A percentile compares a stretch with the other conserved stretches of the same genome.
phyloP scores from a whole-genome alignment of 2,329 filamentous ascomycete genomes.

The Penicillium digitatum region DNA sequence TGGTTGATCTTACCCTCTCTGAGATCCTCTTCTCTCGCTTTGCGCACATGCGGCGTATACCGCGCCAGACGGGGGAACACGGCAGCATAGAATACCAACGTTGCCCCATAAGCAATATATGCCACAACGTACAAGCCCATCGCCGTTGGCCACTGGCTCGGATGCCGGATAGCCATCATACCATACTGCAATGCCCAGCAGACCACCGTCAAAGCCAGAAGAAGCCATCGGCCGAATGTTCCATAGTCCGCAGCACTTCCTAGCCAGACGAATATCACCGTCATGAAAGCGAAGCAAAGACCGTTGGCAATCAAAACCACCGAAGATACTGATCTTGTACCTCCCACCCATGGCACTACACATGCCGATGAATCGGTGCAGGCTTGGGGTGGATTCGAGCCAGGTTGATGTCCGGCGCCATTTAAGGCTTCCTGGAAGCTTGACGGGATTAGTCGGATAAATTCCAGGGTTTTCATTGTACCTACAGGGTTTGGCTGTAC shows the following conservation, averaged over 20 bases:
- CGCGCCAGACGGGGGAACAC: constrained; percentile 40
- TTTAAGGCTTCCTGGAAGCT: constrained; percentile 43
- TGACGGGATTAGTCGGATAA: not conserved
- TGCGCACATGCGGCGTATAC: constrained; percentile 42
- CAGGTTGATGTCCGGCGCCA: constrained; percentile 38
- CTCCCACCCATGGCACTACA: constrained; percentile 40
- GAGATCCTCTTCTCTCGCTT: constrained; percentile 41
- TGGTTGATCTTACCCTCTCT: constrained; percentile 38
- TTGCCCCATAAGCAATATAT: constrained; percentile 42
- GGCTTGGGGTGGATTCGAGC: constrained; percentile 30
- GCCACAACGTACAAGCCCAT: constrained; percentile 43
- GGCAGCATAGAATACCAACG: constrained; percentile 44
- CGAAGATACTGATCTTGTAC: constrained; percentile 37
- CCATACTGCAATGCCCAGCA: constrained; percentile 43
- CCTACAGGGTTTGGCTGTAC: constrained; percentile 41
- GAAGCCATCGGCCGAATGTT: constrained; percentile 41
- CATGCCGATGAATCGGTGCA: constrained; percentile 36
- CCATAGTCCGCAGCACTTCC: constrained; percentile 45
- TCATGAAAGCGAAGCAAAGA: constrained; percentile 43
- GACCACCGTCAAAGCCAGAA: constrained; percentile 40
- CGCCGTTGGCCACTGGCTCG: constrained; percentile 40
- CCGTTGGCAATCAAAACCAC: constrained; percentile 43
- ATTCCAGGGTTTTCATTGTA: not conserved
- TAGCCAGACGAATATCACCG: constrained; percentile 41
- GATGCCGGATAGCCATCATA: constrained; percentile 38